phyloP scores from a whole-genome alignment of 208 protist species.

The Phytomonas sp. region DNA sequence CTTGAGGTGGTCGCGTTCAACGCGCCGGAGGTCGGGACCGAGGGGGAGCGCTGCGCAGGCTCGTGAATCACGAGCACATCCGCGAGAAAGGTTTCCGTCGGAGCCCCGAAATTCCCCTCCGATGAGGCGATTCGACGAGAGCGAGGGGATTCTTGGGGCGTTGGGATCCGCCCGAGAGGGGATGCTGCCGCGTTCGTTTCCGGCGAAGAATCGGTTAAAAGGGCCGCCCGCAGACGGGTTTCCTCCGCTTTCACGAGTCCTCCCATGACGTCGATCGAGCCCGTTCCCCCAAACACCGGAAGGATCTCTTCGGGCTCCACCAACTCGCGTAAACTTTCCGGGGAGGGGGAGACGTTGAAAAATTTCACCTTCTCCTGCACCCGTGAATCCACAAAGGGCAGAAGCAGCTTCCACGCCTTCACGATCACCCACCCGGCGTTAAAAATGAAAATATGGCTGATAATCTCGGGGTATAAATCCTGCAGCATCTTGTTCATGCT shows the following conservation, averaged over 20 bases:
- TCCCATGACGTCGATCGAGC: conserved; percentile 22
- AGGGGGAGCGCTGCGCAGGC: too few relatives aligned
- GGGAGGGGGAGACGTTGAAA: conserved; percentile 30
- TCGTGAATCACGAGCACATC: too few relatives aligned
- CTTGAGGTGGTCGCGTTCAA: too few relatives aligned
- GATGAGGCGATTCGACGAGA: not conserved
- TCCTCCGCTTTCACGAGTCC: conserved; percentile 30
- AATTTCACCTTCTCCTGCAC: conserved; percentile 82
- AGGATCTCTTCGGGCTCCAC: conserved; percentile 44
- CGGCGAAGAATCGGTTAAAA: not conserved
- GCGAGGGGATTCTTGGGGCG: not conserved
- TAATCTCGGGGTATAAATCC: conserved; percentile 77
- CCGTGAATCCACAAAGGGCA: conserved; percentile 51
- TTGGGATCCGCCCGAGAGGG: too few relatives aligned
- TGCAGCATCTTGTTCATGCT: conserved; percentile 49
- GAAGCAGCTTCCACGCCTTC: conserved; percentile 70
- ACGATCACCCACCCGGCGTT: conserved; percentile 73
- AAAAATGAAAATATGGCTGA: conserved; percentile 63
- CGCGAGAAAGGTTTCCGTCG: too few relatives aligned
- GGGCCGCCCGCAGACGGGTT: conserved; percentile 9
- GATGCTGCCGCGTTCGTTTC: not conserved
- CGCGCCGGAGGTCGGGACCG: too few relatives aligned
- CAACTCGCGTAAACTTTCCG: conserved; percentile 32
- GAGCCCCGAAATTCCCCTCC: too few relatives aligned
- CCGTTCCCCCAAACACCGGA: conserved; percentile 34